Evolutionary conservation across 1,284 basidiomycete species (phyloP).

Genomic region (Puccinia polysora): DNA sequence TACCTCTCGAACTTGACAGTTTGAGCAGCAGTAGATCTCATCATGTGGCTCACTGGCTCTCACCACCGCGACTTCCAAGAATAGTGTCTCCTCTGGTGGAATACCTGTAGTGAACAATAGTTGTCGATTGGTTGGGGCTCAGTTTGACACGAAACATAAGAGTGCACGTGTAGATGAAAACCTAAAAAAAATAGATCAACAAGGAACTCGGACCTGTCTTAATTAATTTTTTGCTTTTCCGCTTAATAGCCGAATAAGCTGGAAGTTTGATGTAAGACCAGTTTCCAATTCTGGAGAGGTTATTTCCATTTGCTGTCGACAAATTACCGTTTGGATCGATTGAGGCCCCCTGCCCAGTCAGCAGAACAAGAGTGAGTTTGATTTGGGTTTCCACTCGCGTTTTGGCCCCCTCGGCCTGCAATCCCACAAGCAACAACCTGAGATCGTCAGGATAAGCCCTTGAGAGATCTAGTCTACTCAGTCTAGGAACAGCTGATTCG

Average conservation of each 20-base stretch:
- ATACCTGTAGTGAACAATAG: constrained; percentile 27
- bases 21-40: constrained; percentile 41
- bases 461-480: background rate
- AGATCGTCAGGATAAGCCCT: constrained; percentile 22
- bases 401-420: constrained; percentile 79
- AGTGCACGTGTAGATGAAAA: background rate
- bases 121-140: background rate
- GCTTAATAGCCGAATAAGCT: constrained; percentile 42
- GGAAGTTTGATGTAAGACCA: constrained; percentile 44
- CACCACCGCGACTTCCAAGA: constrained; percentile 35
- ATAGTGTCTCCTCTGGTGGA: constrained; percentile 37
- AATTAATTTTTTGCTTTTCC: constrained; percentile 42
- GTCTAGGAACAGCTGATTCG: constrained; percentile 27
- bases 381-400: constrained; percentile 90
- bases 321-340: constrained; percentile 26
- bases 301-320: background rate
- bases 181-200: background rate
- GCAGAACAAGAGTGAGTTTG: constrained; percentile 61
- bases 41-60: constrained; percentile 38
- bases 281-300: constrained; percentile 27
- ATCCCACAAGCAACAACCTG: constrained; percentile 65
- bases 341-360: constrained; percentile 19
- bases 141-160: background rate
- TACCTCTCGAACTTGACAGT: constrained; percentile 42
- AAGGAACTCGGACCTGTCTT: constrained; percentile 28